phyloP scores from a whole-genome alignment of 2,329 filamentous ascomycete species.

The Monosporascus sp. region DNA sequence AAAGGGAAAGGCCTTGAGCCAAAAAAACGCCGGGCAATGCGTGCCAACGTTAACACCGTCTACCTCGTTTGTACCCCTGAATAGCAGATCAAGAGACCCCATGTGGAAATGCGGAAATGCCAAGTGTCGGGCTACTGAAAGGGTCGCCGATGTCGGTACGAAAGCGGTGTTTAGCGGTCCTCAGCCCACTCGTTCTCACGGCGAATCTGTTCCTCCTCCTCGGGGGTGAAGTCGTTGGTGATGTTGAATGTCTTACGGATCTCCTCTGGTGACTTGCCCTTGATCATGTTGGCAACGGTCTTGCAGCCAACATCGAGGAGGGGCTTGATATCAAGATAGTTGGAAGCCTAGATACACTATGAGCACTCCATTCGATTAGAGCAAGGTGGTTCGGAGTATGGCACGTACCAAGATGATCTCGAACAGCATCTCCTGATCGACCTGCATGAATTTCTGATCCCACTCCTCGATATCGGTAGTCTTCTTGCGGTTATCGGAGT shows the following conservation, averaged over 20 bases:
- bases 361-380: conserved; percentile 11
- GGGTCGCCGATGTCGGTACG: background rate
- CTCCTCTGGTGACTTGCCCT: conserved; percentile 98
- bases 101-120: no score
- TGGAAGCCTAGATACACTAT: conserved; percentile 64
- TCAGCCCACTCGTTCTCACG: conserved; percentile 90
- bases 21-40: no score
- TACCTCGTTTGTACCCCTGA: no score
- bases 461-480: conserved; percentile 99
- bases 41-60: no score
- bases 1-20: no score
- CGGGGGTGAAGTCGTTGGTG: conserved; percentile 97
- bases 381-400: background rate
- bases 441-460: conserved; percentile 99
- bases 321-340: conserved; percentile 98
- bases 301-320: conserved; percentile 98
- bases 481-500: conserved; percentile 93
- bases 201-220: conserved; percentile 97
- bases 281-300: conserved; percentile 99
- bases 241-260: conserved; percentile 99
- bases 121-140: background rate
- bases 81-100: no score
- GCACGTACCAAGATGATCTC: conserved; percentile 88
- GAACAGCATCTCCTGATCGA: conserved; percentile 99
- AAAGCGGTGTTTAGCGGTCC: conserved; percentile 53